Conservation (phyloP, 1,284 basidiomycete species). For the Calocybe gambosa region DNA sequence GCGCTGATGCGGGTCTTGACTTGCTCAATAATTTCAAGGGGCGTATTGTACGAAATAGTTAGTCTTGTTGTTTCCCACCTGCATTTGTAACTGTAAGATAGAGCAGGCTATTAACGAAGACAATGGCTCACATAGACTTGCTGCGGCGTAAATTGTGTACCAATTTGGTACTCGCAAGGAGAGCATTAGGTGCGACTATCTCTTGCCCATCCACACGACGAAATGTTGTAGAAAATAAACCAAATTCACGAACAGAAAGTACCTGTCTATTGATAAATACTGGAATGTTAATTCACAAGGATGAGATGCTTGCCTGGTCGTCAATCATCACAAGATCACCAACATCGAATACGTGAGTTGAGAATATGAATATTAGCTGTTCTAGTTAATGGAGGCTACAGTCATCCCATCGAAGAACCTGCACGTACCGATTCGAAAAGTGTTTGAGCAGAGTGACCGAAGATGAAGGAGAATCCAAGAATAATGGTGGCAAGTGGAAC, state of each 20-base stretch:
- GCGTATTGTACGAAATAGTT: slow-evolving; percentile 59
- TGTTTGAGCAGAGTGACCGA: slow-evolving; percentile 77
- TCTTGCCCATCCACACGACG: slow-evolving; percentile 75
- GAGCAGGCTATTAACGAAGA: not conserved
- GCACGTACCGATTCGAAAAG: slow-evolving; percentile 69
- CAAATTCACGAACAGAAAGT: slow-evolving; percentile 70
- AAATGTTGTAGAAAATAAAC: slow-evolving; percentile 78
- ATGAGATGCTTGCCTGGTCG: slow-evolving; percentile 40
- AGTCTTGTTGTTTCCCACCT: slow-evolving; percentile 77
- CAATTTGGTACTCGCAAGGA: slow-evolving; percentile 68
- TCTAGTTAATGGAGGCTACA: slow-evolving; percentile 1
- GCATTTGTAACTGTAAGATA: not conserved
- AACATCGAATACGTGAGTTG: slow-evolving; percentile 74
- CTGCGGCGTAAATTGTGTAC: slow-evolving; percentile 76
- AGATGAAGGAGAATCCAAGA: slow-evolving; percentile 76
- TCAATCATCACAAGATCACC: slow-evolving; percentile 79
- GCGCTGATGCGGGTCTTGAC: slow-evolving; percentile 52
- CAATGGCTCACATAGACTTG: slow-evolving; percentile 54
- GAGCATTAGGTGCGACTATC: slow-evolving; percentile 74
- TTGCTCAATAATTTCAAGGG: slow-evolving; percentile 64
- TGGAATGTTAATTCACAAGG: not conserved
- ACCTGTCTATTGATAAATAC: slow-evolving; percentile 26
- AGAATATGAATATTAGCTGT: slow-evolving; percentile 79
- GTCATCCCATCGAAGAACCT: not conserved
- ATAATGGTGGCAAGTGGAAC: slow-evolving; percentile 79